Evolutionary conservation across 192 early-diverging fungal genomes (phyloP).

Genomic region (Dissophora globulifera): DNA sequence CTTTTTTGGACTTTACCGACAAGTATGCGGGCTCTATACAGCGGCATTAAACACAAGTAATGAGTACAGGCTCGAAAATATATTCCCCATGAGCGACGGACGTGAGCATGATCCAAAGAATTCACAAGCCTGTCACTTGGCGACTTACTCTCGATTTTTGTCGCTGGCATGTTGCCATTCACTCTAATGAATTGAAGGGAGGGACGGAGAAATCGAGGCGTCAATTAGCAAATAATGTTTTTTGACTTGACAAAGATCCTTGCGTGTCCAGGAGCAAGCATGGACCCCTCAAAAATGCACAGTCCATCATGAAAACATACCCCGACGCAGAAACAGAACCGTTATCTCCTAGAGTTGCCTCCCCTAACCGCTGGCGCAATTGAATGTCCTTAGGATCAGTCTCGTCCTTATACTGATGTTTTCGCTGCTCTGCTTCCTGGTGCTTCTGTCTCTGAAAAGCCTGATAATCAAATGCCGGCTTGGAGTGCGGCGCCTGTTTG

Average conservation of each 20-base stretch:
- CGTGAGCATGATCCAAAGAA: too few relatives aligned
- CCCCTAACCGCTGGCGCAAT: slow-evolving; percentile 11
- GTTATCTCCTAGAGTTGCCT: slow-evolving; percentile 9
- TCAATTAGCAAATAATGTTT: too few relatives aligned
- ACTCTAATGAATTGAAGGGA: neutral
- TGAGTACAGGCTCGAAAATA: too few relatives aligned
- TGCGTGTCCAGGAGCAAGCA: too few relatives aligned
- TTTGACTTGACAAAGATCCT: too few relatives aligned
- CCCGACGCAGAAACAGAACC: too few relatives aligned
- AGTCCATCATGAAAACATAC: too few relatives aligned
- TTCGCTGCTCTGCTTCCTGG: slow-evolving; percentile 26
- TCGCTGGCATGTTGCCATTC: slow-evolving; percentile 11
- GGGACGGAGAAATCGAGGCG: too few relatives aligned
- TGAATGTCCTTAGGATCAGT: neutral
- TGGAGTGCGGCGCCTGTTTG: slow-evolving; percentile 1
- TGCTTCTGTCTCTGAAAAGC: slow-evolving; percentile 51
- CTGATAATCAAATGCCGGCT: slow-evolving; percentile 36
- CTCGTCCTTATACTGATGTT: neutral
- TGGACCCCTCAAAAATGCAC: too few relatives aligned
- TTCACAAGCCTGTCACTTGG: too few relatives aligned
- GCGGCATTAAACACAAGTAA: too few relatives aligned
- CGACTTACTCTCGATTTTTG: slow-evolving; percentile 22
- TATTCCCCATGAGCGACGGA: too few relatives aligned
- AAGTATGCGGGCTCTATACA: slow-evolving; percentile 40
- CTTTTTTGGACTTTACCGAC: slow-evolving; percentile 53